phyloP scores from a whole-genome alignment of 345 rosid genomes.

The Moringa oleifera region DNA sequence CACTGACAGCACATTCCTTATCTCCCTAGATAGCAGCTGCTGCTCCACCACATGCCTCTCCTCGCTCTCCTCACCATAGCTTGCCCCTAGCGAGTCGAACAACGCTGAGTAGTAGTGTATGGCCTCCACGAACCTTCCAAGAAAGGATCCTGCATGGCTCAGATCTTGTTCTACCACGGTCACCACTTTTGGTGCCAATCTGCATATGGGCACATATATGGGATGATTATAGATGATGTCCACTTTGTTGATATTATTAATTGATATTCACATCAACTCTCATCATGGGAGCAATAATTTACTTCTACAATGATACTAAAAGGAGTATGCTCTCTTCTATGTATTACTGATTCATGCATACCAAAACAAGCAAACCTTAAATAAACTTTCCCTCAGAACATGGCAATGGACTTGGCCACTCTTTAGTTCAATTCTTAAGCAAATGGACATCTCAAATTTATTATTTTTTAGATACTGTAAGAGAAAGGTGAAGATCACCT shows the following conservation, averaged over 20 bases:
- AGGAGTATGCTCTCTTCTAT: neutral
- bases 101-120: constrained; percentile 96
- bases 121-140: constrained; percentile 95
- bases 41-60: constrained; percentile 97
- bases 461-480: too few relatives aligned
- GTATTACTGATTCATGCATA: too few relatives aligned
- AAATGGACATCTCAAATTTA: too few relatives aligned
- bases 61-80: constrained; percentile 96
- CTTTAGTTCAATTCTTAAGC: too few relatives aligned
- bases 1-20: constrained; percentile 73
- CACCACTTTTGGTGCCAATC: constrained; percentile 94
- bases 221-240: neutral
- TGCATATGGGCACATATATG: constrained; percentile 18
- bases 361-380: too few relatives aligned
- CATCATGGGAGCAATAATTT: too few relatives aligned
- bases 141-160: constrained; percentile 86
- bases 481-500: too few relatives aligned
- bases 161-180: constrained; percentile 96
- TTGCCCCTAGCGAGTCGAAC: constrained; percentile 90
- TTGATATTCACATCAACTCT: too few relatives aligned
- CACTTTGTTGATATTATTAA: neutral
- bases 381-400: too few relatives aligned
- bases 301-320: too few relatives aligned
- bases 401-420: too few relatives aligned
- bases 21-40: constrained; percentile 86